Conservation (phyloP, 2,329 filamentous ascomycete species). For the Fusarium camptoceras region DNA sequence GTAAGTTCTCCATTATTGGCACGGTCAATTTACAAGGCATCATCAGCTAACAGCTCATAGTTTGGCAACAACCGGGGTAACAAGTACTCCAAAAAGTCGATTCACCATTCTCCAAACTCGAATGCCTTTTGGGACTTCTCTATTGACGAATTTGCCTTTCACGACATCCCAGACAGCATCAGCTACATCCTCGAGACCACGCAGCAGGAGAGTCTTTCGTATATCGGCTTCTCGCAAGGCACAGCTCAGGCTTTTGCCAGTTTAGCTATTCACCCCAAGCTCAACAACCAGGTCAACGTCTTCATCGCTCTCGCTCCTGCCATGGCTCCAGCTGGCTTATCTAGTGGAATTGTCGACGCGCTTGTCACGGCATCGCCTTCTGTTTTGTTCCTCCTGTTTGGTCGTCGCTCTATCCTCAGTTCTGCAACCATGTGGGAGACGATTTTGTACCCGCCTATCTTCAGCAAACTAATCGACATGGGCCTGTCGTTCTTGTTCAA, state of each 20-base stretch:
- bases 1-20: constrained; percentile 58
- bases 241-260: constrained; percentile 97
- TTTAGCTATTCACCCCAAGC: constrained; percentile 87
- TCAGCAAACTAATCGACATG: constrained; percentile 86
- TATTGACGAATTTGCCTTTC: constrained; percentile 97
- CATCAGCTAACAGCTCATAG: constrained; percentile 57
- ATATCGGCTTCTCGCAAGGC: constrained; percentile 97
- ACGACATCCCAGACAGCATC: constrained; percentile 96
- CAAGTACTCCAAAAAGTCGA: constrained; percentile 98
- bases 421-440: constrained; percentile 98
- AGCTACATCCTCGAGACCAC: constrained; percentile 90
- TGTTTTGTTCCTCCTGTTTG: constrained; percentile 92
- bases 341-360: constrained; percentile 90
- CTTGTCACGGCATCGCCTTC: constrained; percentile 94
- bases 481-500: constrained; percentile 86
- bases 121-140: constrained; percentile 95
- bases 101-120: constrained; percentile 78
- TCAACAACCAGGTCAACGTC: constrained; percentile 94
- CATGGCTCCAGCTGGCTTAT: constrained; percentile 93
- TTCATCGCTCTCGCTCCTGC: constrained; percentile 96
- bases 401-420: constrained; percentile 88
- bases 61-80: constrained; percentile 98
- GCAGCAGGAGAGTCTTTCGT: constrained; percentile 84
- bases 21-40: background rate
- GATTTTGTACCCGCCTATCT: constrained; percentile 93